These are phyloP conservation scores for Aspergillus baeticus DNA, from an alignment of 495 filamentous ascomycete genomes.

Conservation along the genomic window DNA sequence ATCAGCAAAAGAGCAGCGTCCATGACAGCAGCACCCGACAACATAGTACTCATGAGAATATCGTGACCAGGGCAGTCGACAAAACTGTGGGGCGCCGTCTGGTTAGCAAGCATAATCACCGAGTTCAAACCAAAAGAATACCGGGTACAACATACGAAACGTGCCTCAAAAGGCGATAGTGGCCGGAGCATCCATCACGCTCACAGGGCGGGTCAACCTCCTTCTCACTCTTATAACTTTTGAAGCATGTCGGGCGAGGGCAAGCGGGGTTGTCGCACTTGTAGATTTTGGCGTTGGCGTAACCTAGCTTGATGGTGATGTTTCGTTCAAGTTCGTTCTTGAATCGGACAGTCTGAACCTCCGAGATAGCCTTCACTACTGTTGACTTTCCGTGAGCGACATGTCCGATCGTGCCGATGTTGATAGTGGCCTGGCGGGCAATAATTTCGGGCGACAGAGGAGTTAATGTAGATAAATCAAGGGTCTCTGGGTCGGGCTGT, in stretches of 20 bases:
- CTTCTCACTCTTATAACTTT: conserved; percentile 97
- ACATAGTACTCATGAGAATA: conserved; percentile 99
- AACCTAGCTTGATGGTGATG: conserved; percentile 99
- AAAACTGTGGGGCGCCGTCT: conserved; percentile 47
- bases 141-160: conserved; percentile 65
- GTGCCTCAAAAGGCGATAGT: conserved; percentile 80
- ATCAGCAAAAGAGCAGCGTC: conserved; percentile 95
- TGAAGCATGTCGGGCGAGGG: conserved; percentile 91
- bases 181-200: conserved; percentile 82
- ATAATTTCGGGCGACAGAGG: conserved; percentile 96
- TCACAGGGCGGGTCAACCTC: conserved; percentile 95
- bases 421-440: conserved; percentile 94
- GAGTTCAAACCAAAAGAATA: not conserved
- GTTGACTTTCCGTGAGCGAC: conserved; percentile 98
- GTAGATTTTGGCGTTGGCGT: conserved; percentile 99
- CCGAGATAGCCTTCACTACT: conserved; percentile 98
- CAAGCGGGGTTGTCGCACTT: conserved; percentile 92
- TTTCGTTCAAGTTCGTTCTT: conserved; percentile 99
- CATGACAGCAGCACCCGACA: conserved; percentile 99
- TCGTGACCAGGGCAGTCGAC: conserved; percentile 99
- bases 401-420: conserved; percentile 98
- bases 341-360: conserved; percentile 97
- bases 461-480: conserved; percentile 74
- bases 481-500: conserved; percentile 83
- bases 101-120: not conserved